Evolutionary conservation across 495 filamentous ascomycete species (phyloP).

Genomic region (Bryoglossum gracile): DNA sequence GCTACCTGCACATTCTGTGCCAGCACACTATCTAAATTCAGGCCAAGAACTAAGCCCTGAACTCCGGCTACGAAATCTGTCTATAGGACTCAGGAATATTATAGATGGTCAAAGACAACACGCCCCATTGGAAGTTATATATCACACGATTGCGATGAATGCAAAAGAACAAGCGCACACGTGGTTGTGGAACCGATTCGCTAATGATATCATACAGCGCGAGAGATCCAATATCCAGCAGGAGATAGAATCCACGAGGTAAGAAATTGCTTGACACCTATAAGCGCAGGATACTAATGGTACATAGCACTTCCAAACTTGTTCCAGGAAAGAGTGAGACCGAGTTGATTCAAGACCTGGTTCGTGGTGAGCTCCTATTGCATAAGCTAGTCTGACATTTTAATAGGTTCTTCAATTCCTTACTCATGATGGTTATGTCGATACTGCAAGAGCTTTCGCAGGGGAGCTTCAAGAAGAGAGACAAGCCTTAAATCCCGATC

Average conservation of each 20-base stretch:
- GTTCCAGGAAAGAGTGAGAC: constrained; percentile 65
- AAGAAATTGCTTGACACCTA: background rate
- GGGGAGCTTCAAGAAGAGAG: constrained; percentile 73
- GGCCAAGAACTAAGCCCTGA: too few species aligned
- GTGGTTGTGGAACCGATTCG: too few species aligned
- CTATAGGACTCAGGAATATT: too few species aligned
- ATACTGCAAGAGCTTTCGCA: constrained; percentile 83
- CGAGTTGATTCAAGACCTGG: constrained; percentile 67
- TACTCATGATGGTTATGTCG: constrained; percentile 94
- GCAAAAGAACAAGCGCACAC: too few species aligned
- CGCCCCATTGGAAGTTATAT: constrained; percentile 19
- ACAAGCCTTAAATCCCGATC: constrained; percentile 50
- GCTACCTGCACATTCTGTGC: too few species aligned
- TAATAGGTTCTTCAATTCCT: constrained; percentile 78
- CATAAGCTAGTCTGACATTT: constrained; percentile 30
- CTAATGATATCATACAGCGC: constrained; percentile 31
- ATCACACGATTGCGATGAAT: too few species aligned
- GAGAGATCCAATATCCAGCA: constrained; percentile 49
- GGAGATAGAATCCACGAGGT: constrained; percentile 36
- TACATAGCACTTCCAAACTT: constrained; percentile 40
- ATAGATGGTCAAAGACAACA: constrained; percentile 2
- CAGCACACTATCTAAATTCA: too few species aligned
- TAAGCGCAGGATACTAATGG: constrained; percentile 17
- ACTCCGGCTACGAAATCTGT: too few species aligned
- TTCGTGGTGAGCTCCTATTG: constrained; percentile 19